Evolutionary conservation across 805 yeast genomes (phyloP), one percentile per base, ranked within the genome.

Genomic region (Trichomonascus vanleenenianus): DNA sequence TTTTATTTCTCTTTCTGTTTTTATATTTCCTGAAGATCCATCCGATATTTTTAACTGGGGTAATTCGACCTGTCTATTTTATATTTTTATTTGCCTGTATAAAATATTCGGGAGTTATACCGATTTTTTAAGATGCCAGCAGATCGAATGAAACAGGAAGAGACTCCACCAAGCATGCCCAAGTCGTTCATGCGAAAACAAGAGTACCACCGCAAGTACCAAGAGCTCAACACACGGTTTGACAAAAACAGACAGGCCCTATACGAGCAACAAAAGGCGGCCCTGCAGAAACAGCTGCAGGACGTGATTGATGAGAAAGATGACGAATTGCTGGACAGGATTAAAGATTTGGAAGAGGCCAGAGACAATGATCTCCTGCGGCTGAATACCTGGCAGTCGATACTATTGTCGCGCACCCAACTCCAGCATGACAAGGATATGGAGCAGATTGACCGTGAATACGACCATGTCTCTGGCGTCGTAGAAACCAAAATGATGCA

Each of bases 331-430:
- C 20, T 45, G 30, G 47, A 49, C n/a, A 30, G 35, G 32, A 22
- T 47, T 34, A 33, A 30, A 18, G 56, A 53, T 40, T 42, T 53
- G 38, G 51, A 51, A 18, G 56, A 53, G 40, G 14, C 19, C 22
- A 44, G 56, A 14, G 56, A 53, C 34, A 42, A 38, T 20, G 51
- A 51, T 42, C 51, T 53, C n/a, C 47, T 51, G 40, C 45, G 50
- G 40, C 45, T 53, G 16, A 35, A 49, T n/a, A 27, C 41, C 10
- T 37, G 38, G 31, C 42, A 45, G 34, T 32, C 47, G 39, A 47
- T 44, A 25, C 39, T 43, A 11, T 14, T 45, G n/a, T 50, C 36
- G n/a, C 44, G 46, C 30, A 44, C 49, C 6, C 33, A 39, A 32
- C 20, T 11, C 9, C 44, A 41, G 22, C 42, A 49, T 25, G 49